Conservation (phyloP, 2,329 filamentous ascomycete genomes). For the Alternaria sp. region DNA sequence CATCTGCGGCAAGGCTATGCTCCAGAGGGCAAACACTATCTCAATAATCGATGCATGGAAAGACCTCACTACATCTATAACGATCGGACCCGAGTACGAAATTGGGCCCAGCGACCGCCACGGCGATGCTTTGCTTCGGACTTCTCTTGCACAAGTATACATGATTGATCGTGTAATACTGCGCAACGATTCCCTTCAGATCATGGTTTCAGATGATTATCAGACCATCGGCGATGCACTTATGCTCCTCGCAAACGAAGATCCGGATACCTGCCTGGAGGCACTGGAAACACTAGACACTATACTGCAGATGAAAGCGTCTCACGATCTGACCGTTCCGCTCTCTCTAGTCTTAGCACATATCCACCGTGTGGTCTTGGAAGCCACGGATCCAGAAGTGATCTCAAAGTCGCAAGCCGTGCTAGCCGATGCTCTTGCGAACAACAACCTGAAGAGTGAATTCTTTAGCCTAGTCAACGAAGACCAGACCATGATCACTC, state of each 20-base stretch:
- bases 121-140: constrained; percentile 29
- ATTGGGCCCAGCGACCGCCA: constrained; percentile 17
- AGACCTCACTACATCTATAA: constrained; percentile 26
- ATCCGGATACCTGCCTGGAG: constrained; percentile 39
- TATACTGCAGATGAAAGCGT: constrained; percentile 21
- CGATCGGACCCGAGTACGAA: constrained; percentile 31
- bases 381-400: constrained; percentile 38
- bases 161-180: constrained; percentile 39
- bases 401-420: constrained; percentile 41
- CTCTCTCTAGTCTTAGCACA: constrained; percentile 31
- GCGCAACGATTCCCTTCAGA: constrained; percentile 19
- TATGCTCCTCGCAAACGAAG: constrained; percentile 29
- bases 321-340: constrained; percentile 22
- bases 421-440: constrained; percentile 32
- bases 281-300: constrained; percentile 34
- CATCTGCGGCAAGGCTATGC: constrained; percentile 35
- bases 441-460: constrained; percentile 1
- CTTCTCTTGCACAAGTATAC: constrained; percentile 34
- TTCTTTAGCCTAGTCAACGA: constrained; percentile 31
- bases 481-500: constrained; percentile 22
- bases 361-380: constrained; percentile 30
- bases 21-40: constrained; percentile 28
- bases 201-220: constrained; percentile 25
- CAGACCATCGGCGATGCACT: constrained; percentile 38
- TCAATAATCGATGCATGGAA: constrained; percentile 33